Evolutionary conservation across 495 filamentous ascomycete species (phyloP).

Genomic region (Niebla homalea): DNA sequence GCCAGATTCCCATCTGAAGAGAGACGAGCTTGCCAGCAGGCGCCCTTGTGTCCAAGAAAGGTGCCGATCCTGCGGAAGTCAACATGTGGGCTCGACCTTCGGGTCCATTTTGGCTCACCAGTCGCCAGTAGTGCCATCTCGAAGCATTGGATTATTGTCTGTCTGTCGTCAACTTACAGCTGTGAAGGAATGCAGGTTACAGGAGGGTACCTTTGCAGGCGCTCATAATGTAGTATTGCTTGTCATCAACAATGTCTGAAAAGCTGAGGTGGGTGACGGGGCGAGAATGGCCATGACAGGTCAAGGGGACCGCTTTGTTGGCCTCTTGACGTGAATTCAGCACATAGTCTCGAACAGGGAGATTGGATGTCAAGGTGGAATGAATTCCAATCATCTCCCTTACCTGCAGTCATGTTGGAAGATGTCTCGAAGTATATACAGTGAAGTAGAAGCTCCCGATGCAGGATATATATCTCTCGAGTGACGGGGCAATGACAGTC

Average conservation of each 20-base stretch:
- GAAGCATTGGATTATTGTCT: slow-evolving; percentile 98
- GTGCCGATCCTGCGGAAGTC: slow-evolving; percentile 66
- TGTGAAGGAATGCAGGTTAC: background rate
- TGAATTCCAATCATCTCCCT: background rate
- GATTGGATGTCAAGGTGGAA: background rate
- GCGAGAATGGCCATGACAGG: slow-evolving; percentile 93
- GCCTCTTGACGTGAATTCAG: slow-evolving; percentile 5
- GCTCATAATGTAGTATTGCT: slow-evolving; percentile 89
- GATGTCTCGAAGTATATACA: no score
- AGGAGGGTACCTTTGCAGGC: slow-evolving; percentile 74
- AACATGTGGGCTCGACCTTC: background rate
- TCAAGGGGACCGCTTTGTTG: slow-evolving; percentile 67
- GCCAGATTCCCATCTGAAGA: slow-evolving; percentile 79
- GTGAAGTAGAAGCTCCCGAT: no score
- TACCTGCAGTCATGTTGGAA: no score
- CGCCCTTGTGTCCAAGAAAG: slow-evolving; percentile 95
- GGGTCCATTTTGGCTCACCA: slow-evolving; percentile 40
- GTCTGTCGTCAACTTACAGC: background rate
- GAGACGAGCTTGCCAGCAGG: slow-evolving; percentile 87
- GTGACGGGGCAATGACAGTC: no score
- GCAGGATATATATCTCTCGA: no score
- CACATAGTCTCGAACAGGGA: background rate
- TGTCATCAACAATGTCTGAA: slow-evolving; percentile 72
- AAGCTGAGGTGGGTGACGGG: slow-evolving; percentile 93
- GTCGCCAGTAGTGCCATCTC: slow-evolving; percentile 90